Base-by-base conservation (phyloP, 345 rosid genomes). In the Melaleuca quinquenervia region DNA sequence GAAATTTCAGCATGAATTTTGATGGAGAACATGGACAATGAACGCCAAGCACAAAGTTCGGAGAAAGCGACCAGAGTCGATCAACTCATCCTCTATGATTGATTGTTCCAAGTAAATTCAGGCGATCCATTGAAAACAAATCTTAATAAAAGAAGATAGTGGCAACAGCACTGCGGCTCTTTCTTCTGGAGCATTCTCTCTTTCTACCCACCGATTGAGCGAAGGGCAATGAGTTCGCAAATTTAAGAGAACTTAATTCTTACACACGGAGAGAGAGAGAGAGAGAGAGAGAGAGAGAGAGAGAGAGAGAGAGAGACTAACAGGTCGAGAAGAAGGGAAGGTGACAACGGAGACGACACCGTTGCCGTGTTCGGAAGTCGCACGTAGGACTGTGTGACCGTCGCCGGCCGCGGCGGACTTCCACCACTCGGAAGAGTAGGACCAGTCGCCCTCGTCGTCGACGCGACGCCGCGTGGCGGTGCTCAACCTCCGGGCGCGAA, bases 401-500 rank as follows among this genome's bases (percentile, higher is more conserved):
- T 62, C 84, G 85, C 91, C 92, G 8, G 94, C 88, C 22, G 78
- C 44, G 78, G 78, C 36, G 78, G 78, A 36, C 24, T 94, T 95
- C 98, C 96, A 95, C 99, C 98, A 97, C 88, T 97, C 99, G 70
- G 93, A 89, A 11, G 95, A 91, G 91, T 95, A 94, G 86, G 82
- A 62, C 98, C 98, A 96, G 89, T 96, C 96, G 78, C 98, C 99
- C 88, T 97, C 98, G 89, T 97, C 99, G 70, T 88, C 88, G 21
- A 90, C 22, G 64, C 50, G 86, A 45, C 91, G 89, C 41, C 85
- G 86, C 16, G 84, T 52, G 7, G 89, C 89, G 16, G 94, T 91
- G 86, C 89, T 89, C 84, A 93, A 86, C 76, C 90, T 88, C 56
- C 97, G 92, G 86, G 78, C 58, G 60, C 84, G 86, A 86, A 89